Conservation (phyloP, 2,329 filamentous ascomycete species). For the Canariomyces notabilis region DNA sequence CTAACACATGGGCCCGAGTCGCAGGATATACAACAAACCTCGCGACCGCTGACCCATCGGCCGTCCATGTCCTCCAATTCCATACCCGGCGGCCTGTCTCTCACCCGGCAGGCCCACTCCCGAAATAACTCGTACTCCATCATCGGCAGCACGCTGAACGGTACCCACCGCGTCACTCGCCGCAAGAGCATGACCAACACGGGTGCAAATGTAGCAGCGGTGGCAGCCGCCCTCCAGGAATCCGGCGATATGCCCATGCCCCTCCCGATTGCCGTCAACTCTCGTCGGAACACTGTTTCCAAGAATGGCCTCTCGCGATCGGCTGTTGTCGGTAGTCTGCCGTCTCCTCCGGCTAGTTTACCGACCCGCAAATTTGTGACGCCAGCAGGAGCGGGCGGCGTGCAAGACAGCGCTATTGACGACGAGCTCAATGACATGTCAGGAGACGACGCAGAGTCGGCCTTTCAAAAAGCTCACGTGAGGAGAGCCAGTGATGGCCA, state of each 20-base stretch:
- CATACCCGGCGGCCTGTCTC: conserved; percentile 52
- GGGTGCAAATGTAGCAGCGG: conserved; percentile 65
- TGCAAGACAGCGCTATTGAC: conserved; percentile 60
- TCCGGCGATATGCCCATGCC: conserved; percentile 52
- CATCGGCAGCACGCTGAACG: conserved; percentile 70
- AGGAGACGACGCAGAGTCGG: conserved; percentile 47
- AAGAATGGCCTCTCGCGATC: conserved; percentile 54
- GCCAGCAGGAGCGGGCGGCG: conserved; percentile 44
- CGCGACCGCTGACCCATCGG: conserved; percentile 62
- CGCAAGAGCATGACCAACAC: conserved; percentile 88
- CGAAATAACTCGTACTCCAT: conserved; percentile 79
- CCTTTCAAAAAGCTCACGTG: conserved; percentile 46
- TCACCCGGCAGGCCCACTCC: conserved; percentile 57
- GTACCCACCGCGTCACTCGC: conserved; percentile 80
- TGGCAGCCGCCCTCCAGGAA: conserved; percentile 68
- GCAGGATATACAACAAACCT: conserved; percentile 60
- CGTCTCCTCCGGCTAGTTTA: conserved; percentile 64
- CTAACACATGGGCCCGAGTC: conserved; percentile 33
- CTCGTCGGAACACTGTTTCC: conserved; percentile 64
- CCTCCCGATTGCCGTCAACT: conserved; percentile 53
- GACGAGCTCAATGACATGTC: conserved; percentile 60
- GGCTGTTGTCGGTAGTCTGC: conserved; percentile 52
- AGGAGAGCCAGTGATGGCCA: conserved; percentile 80
- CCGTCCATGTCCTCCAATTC: conserved; percentile 54
- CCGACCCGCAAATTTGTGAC: conserved; percentile 51